A percentile compares a stretch with the other conserved stretches of the same genome.
Conservation (phyloP, 2,329 filamentous ascomycete species). For the Biscogniauxia marginata region DNA sequence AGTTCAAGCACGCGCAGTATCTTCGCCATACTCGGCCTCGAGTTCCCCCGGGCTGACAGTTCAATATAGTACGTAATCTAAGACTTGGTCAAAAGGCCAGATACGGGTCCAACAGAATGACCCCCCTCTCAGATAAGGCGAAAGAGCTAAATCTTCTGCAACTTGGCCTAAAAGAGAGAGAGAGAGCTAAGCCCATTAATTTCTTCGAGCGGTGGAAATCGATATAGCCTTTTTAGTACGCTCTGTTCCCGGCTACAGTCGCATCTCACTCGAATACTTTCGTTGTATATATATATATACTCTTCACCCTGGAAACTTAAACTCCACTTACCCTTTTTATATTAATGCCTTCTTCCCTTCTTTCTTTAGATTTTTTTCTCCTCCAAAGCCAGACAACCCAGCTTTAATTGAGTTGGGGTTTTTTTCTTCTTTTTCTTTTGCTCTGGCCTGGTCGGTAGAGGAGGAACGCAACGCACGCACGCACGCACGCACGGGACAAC, state of each 20-base stretch:
- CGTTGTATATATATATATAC: background rate
- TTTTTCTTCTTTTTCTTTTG: too few relatives aligned
- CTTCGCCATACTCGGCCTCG: background rate
- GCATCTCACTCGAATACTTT: background rate
- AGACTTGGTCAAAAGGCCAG: background rate
- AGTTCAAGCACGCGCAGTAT: slow-evolving; percentile 12
- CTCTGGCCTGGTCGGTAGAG: background rate
- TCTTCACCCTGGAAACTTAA: background rate
- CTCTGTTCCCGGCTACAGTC: background rate
- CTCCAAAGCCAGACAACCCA: background rate
- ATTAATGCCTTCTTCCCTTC: background rate
- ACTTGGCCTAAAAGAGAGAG: background rate
- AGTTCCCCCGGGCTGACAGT: background rate
- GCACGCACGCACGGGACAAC: background rate
- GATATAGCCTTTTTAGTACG: background rate
- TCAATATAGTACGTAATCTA: slow-evolving; percentile 6
- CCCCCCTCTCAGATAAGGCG: background rate
- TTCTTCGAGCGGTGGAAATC: background rate
- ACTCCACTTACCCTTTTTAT: background rate
- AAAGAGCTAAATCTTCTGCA: background rate
- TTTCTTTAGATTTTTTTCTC: background rate
- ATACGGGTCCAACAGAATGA: background rate
- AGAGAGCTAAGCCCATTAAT: background rate
- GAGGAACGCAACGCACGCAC: background rate
- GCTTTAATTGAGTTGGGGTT: too few relatives aligned